A percentile compares a stretch with the other conserved stretches of the same genome.
Evolutionary conservation across 331 rosid species (phyloP).

Genomic region (Rosa hybrid): DNA sequence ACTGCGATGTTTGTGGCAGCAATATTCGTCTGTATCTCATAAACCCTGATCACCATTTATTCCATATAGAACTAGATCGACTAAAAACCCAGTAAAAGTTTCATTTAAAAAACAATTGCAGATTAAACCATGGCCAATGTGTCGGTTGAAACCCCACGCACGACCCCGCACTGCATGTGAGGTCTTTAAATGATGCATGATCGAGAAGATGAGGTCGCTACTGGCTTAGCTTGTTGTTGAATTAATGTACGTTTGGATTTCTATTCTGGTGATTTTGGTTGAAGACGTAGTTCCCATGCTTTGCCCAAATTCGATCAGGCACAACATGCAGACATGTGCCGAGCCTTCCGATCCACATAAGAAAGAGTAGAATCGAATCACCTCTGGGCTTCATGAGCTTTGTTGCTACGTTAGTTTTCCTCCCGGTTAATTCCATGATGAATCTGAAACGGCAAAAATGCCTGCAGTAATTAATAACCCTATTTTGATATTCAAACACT

Average conservation of each 20-base stretch:
- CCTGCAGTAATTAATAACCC: too few relatives aligned
- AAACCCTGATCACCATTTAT: neutral
- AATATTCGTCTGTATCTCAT: neutral
- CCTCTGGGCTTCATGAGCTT: too few relatives aligned
- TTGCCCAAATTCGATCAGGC: neutral
- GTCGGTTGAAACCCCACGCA: conserved; percentile 15
- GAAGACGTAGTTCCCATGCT: neutral
- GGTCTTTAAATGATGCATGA: conserved; percentile 6
- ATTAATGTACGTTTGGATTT: neutral
- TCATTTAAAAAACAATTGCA: neutral
- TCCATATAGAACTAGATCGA: neutral
- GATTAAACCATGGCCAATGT: conserved; percentile 20
- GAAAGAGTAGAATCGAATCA: neutral
- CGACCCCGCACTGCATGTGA: conserved; percentile 48
- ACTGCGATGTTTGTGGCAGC: conserved; percentile 17
- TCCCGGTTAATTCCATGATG: too few relatives aligned
- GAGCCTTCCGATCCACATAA: neutral
- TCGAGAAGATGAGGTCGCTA: neutral
- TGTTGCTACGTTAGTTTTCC: too few relatives aligned
- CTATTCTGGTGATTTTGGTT: conserved; percentile 12
- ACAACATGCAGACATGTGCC: neutral
- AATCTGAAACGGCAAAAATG: too few relatives aligned
- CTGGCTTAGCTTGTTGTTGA: neutral
- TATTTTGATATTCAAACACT: too few relatives aligned
- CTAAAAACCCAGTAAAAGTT: neutral